Conservation (phyloP, 129 eudicot genomes). For the Escallonia rubra region DNA sequence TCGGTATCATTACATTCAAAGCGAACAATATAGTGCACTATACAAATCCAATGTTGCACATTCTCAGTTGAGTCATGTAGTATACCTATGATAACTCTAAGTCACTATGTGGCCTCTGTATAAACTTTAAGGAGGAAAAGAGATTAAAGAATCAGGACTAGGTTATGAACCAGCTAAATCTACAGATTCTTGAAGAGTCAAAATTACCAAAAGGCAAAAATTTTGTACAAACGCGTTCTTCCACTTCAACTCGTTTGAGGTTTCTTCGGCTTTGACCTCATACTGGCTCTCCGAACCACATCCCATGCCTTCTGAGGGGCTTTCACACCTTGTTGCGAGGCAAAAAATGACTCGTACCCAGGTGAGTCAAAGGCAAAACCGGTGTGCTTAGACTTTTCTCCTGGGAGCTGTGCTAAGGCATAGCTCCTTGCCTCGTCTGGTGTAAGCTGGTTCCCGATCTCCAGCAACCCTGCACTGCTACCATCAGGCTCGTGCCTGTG, state of each 20-base stretch:
- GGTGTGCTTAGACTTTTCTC: constrained; percentile 82
- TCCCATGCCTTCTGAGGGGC: constrained; percentile 98
- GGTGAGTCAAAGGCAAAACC: constrained; percentile 99
- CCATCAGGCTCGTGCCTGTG: constrained; percentile 76
- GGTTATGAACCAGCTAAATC: constrained; percentile 3
- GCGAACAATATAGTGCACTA: no score
- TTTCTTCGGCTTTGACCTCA: constrained; percentile 47
- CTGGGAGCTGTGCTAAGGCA: constrained; percentile 81
- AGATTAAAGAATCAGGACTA: constrained; percentile 18
- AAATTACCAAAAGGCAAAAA: background rate
- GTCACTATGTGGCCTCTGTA: background rate
- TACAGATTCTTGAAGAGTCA: constrained; percentile 6
- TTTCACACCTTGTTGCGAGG: constrained; percentile 78
- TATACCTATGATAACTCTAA: background rate
- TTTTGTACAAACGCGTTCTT: constrained; percentile 32
- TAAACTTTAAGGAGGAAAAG: no score
- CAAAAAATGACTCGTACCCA: constrained; percentile 95
- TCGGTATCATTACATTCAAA: no score
- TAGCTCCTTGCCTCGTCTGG: constrained; percentile 88
- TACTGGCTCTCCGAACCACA: constrained; percentile 88
- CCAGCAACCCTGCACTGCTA: constrained; percentile 62
- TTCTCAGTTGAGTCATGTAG: background rate
- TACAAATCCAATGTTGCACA: no score
- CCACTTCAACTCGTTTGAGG: constrained; percentile 32
- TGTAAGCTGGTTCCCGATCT: constrained; percentile 51